Base-by-base conservation (phyloP, 2,329 filamentous ascomycete species). In the Beauveria asiatica region DNA sequence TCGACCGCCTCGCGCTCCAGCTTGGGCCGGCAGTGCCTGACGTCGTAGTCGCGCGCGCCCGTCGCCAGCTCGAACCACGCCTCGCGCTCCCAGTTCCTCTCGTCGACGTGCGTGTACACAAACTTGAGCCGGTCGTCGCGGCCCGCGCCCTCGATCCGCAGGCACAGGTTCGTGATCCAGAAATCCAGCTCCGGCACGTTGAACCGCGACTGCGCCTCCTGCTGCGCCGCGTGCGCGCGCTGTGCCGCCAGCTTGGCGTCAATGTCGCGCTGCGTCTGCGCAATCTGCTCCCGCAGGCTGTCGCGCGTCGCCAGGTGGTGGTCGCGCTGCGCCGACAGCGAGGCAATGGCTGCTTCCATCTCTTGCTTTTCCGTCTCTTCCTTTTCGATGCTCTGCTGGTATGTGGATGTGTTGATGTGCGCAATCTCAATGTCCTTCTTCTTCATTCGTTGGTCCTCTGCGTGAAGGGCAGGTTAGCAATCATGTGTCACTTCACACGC, bases 101-200 rank as follows among this genome's bases (percentile, higher is more conserved):
- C 91, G 70, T 95, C 86, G 50, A 97, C 79, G 72, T 95, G 90
- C 30, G 85, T 89, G 70, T 91, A 99, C 2, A 94, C 83, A 72
- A 99, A 96, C 73, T 93, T 93, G 66, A 99, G 79, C 27, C 89
- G 83, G 74, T 97, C 92, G 64, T 90, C 86, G 69, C 84, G 83
- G 1, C 90, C 92, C 0, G 90, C 89, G 1, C 93, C 93, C 70
- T 97, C 93, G 69, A 99, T 95, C 62, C 88, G 81, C 70, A 97
- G 74, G 61, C 93, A 92, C 62, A 99, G 78, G 70, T 93, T 94
- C 59, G 88, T 88, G 72, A 96, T 89, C 94, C 94, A 99, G 71
- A 97, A 97, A 66, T 92, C 89, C 50, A 99, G 81, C 76, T 99
- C 94, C 0, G 94, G 94, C 48, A 90, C 83, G 74, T 99, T 97